These are phyloP conservation scores for Lizanozyma gosingica DNA, from an alignment of 1,139 yeast species.

Conservation along the genomic window DNA sequence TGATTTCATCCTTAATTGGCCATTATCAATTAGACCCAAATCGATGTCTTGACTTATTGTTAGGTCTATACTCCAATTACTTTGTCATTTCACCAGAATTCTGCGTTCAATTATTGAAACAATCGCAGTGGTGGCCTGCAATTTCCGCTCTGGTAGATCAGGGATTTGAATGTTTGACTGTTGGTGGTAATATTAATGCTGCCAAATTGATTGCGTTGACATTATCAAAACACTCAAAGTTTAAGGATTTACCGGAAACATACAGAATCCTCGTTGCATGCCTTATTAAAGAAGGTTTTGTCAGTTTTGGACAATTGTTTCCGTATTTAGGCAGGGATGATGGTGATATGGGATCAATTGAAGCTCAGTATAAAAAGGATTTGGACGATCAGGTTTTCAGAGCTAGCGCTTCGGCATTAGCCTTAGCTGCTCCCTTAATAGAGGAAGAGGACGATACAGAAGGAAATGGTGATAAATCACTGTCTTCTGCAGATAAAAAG, in stretches of 20 bases:
- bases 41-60: constrained; percentile 53
- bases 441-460: constrained; percentile 51
- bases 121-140: constrained; percentile 62
- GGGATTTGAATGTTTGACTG: constrained; percentile 21
- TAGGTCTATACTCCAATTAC: constrained; percentile 42
- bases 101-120: constrained; percentile 38
- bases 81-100: constrained; percentile 38
- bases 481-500: constrained; percentile 1
- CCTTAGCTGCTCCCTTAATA: constrained; percentile 77
- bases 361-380: constrained; percentile 37
- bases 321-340: constrained; percentile 32
- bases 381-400: constrained; percentile 54
- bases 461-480: constrained; percentile 6
- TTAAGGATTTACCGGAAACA: constrained; percentile 31
- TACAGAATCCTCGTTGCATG: constrained; percentile 40
- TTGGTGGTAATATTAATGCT: constrained; percentile 54
- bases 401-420: constrained; percentile 72
- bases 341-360: constrained; percentile 31
- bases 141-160: constrained; percentile 9
- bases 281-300: constrained; percentile 59
- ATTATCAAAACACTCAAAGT: constrained; percentile 27
- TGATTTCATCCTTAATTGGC: constrained; percentile 58
- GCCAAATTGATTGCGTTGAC: constrained; percentile 55
- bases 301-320: constrained; percentile 58
- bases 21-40: constrained; percentile 73